Evolutionary conservation across 129 eudicot species (phyloP), one percentile per base, ranked within the genome.

Genomic region (Saposhnikovia divaricata): DNA sequence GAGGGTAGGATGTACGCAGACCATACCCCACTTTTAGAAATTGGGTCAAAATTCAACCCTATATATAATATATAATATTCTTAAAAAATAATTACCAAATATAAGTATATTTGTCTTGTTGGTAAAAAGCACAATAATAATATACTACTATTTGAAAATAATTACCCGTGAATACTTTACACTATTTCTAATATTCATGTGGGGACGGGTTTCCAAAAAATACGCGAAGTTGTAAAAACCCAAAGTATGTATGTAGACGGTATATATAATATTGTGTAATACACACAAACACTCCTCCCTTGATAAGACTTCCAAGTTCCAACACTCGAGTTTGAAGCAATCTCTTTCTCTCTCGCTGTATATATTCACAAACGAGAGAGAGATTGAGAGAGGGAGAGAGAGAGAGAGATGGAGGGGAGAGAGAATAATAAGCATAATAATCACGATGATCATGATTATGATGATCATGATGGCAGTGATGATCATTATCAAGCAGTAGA

Each of bases 401-500:
- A 31, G 43, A 31, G 73, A 65, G 72, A 65, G 39, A 65, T 65
- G 72, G n/a, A n/a, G n/a, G n/a, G n/a, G n/a, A n/a, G n/a, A n/a
- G 72, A 65, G 15, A 25, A 61, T n/a, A 61, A 61, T 25, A 61
- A 61, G 34, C 69, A 61, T n/a, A n/a, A 59, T 3, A 3, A 59
- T 59, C 1, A 61, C 2, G 46, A 39, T 3, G 48, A 66, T 3
- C 5, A 6, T 2, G 37, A 31, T 31, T 0, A 1, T 34, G 37
- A 40, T 40, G 43, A 57, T n/a, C 16, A 61, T 61, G 34, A 61
- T n/a, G 27, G 16, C 0, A 47, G 12, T 25, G 75, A 72, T 16
- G 45, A 40, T 42, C 48, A 43, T 72, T 27, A 79, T n/a, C 28
- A 57, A 57, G 34, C 28, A 19, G 82, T 12, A 3, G 91, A 88